phyloP scores from a whole-genome alignment of 73 alveolate species.

The Paramecium primaurelia region DNA sequence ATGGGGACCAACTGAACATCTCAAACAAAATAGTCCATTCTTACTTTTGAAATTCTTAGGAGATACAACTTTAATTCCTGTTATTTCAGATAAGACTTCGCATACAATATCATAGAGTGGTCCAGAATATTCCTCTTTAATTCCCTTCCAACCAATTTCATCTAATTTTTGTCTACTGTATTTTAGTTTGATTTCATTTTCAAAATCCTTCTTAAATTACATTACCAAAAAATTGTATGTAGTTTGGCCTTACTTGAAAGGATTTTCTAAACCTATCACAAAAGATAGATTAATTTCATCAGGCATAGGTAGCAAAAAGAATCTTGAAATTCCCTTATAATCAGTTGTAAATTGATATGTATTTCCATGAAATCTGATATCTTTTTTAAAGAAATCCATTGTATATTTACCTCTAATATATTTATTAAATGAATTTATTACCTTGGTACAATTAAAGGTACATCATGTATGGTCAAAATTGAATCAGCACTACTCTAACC shows the following conservation, averaged over 20 bases:
- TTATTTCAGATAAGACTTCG: not conserved
- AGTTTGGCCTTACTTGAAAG: not conserved
- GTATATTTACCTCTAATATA: slow-evolving; percentile 8
- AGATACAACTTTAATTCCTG: not conserved
- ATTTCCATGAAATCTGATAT: slow-evolving; percentile 30
- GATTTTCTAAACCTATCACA: slow-evolving; percentile 6
- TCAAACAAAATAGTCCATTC: not conserved
- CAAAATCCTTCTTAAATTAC: not conserved
- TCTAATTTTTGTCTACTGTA: not conserved
- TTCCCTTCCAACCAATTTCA: slow-evolving; percentile 32
- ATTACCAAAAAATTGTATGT: not conserved
- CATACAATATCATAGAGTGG: not conserved
- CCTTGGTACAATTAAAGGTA: slow-evolving; percentile 25
- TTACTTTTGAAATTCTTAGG: slow-evolving; percentile 4
- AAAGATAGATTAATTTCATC: slow-evolving; percentile 3
- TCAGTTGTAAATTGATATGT: not conserved
- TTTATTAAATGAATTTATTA: not conserved
- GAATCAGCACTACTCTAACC: slow-evolving; percentile 25
- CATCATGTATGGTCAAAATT: not conserved
- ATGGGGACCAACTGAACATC: slow-evolving; percentile 25
- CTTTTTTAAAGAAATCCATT: slow-evolving; percentile 30
- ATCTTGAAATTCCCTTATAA: slow-evolving; percentile 8
- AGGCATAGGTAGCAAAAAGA: not conserved
- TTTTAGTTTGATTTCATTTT: not conserved
- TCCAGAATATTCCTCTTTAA: slow-evolving; percentile 5